Conservation (phyloP, 371 early-diverging fungal species). For the Mucor saturninus region DNA sequence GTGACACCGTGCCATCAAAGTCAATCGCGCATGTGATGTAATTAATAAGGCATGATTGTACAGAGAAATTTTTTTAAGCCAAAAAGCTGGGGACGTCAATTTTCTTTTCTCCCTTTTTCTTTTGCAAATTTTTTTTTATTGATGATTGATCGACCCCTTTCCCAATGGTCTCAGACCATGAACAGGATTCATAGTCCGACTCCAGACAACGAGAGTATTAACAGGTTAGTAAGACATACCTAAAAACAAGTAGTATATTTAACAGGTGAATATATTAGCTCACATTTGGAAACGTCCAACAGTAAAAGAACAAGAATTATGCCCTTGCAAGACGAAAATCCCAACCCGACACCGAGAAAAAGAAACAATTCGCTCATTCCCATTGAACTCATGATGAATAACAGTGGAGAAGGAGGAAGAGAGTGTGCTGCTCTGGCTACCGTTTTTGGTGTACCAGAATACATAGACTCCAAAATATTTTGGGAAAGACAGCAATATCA, state of each 20-base stretch:
- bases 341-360: slow-evolving; percentile 32
- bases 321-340: slow-evolving; percentile 26
- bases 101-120: slow-evolving; percentile 1
- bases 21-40: slow-evolving; percentile 32
- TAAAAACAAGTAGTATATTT: neutral
- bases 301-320: slow-evolving; percentile 11
- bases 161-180: slow-evolving; percentile 22
- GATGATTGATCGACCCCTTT: slow-evolving; percentile 23
- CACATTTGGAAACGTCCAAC: slow-evolving; percentile 2
- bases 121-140: slow-evolving; percentile 4
- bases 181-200: slow-evolving; percentile 21
- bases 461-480: slow-evolving; percentile 47
- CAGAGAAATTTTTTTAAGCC: neutral
- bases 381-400: slow-evolving; percentile 43
- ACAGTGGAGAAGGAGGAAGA: slow-evolving; percentile 39
- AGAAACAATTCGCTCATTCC: slow-evolving; percentile 50
- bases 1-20: slow-evolving; percentile 32
- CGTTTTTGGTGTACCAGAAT: slow-evolving; percentile 56
- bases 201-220: slow-evolving; percentile 12
- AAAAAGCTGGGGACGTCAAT: neutral
- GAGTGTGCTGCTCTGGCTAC: slow-evolving; percentile 55
- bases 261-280: neutral
- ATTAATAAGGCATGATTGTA: slow-evolving; percentile 10
- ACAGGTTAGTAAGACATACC: slow-evolving; percentile 5
- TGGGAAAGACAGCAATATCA: slow-evolving; percentile 44